Conservation (phyloP, 1,284 basidiomycete genomes). For the Microbotryum violaceum region DNA sequence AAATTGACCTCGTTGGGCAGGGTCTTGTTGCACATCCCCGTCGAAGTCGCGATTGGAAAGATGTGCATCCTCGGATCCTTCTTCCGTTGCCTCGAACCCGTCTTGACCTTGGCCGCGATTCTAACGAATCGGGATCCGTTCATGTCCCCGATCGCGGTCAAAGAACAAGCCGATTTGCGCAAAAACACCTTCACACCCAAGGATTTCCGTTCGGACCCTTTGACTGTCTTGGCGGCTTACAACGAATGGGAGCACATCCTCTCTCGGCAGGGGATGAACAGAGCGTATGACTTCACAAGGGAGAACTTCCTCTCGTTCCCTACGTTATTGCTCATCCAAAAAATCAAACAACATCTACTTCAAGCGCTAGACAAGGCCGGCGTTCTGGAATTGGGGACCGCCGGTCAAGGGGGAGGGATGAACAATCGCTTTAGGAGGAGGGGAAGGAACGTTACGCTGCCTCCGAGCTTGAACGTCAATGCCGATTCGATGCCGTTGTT, state of each 20-base stretch:
- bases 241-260: conserved; percentile 65
- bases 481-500: conserved; percentile 69
- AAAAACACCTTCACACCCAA: conserved; percentile 69
- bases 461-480: conserved; percentile 65
- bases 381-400: conserved; percentile 42
- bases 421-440: too few species aligned
- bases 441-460: conserved; percentile 43
- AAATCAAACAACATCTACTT: conserved; percentile 73
- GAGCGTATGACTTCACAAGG: conserved; percentile 66
- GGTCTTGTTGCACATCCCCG: conserved; percentile 79
- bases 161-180: conserved; percentile 50
- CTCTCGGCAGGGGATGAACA: conserved; percentile 28
- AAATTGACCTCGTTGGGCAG: conserved; percentile 81
- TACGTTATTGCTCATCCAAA: conserved; percentile 72
- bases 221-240: conserved; percentile 74
- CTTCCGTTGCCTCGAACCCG: conserved; percentile 86
- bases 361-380: conserved; percentile 71
- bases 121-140: conserved; percentile 87
- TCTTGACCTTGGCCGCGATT: conserved; percentile 81
- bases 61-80: conserved; percentile 84
- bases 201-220: conserved; percentile 75
- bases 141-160: conserved; percentile 57
- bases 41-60: conserved; percentile 83
- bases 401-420: too few species aligned
- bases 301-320: conserved; percentile 86